Percentiles rank a stretch among this genome's conserved stretches.
These are phyloP conservation scores for Diospyros kaki DNA, from an alignment of 148 eudicot species.

Conservation along the genomic window DNA sequence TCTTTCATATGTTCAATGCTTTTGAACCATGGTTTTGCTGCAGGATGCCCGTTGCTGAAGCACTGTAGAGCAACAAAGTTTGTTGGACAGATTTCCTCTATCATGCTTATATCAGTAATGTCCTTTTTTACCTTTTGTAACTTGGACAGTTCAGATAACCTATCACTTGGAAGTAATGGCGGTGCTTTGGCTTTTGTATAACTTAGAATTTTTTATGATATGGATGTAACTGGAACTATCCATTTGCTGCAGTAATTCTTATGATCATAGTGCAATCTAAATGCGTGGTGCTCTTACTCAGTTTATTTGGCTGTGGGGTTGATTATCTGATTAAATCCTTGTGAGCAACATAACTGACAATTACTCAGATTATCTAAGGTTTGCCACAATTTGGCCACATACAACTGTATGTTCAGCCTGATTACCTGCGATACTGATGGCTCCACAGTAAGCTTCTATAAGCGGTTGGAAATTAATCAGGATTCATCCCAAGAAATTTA, in stretches of 20 bases:
- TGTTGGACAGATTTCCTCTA: background rate
- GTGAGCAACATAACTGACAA: background rate
- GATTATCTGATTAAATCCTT: background rate
- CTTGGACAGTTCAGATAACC: background rate
- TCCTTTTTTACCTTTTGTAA: background rate
- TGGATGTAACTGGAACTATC: background rate
- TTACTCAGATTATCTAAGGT: background rate
- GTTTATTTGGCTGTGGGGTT: background rate
- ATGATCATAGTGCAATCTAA: background rate
- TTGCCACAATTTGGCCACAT: background rate
- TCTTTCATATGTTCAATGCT: background rate
- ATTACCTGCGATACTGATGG: background rate
- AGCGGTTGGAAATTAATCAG: background rate
- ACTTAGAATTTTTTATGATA: background rate
- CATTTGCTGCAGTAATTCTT: background rate
- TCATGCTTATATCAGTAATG: background rate
- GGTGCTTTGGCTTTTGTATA: background rate
- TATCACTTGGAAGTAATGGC: background rate
- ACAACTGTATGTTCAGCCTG: background rate
- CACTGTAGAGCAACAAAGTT: background rate
- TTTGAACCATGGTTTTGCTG: slow-evolving; percentile 5
- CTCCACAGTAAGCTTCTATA: background rate
- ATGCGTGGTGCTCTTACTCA: background rate
- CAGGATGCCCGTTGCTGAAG: background rate
- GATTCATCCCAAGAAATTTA: background rate